Base-by-base conservation (phyloP, 139 green algal genomes). In the Diplosphaera chodatii region DNA sequence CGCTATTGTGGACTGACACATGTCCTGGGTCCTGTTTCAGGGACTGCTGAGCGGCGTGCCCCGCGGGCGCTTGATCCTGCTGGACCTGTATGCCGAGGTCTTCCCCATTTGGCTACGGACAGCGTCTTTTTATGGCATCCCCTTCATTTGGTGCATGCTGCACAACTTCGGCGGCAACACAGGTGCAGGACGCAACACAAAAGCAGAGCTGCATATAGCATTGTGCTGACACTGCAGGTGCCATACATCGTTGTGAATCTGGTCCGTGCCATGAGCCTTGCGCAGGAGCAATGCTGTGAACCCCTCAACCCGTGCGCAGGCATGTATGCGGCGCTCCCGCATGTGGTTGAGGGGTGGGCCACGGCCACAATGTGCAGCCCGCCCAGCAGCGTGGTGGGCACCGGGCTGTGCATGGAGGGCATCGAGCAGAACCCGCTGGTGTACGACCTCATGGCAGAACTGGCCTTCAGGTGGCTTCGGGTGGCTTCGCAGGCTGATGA, bases 121-220 rank as follows among this genome's bases (percentile, higher is more conserved):
- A 21, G 64, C 69, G 0, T 34, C 22, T 25, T 77, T 84, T 40
- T 78, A 81, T 18, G 78, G 78, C 27, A 41, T 70, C 32, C 70
- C 70, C 33, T 80, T 73, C 63, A 78, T 83, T 33, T 83, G 71
- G 73, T 84, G 81, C 67, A 84, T 83, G 77, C 77, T 86, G 33
- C 81, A 86, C 77, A 86, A 84, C 71, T 86, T 86, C 77, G 77
- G 81, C 23, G 81, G 81, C 63, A 83, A 81, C 73, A 63, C 59
- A 65, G 59, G 28, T 22, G 28, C 10, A 48, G 37, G 37, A 48
- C 37, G 37, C 37, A 48, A n/a, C n/a, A n/a, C n/a, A n/a, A n/a
- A n/a, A n/a, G n/a, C n/a, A n/a, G n/a, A n/a, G n/a, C n/a, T n/a
- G n/a, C n/a, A n/a, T n/a, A n/a, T n/a, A n/a, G n/a, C n/a, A n/a